phyloP scores from a whole-genome alignment of 2,329 filamentous ascomycete genomes.

The Stagonosporopsis cucurbitacearum region DNA sequence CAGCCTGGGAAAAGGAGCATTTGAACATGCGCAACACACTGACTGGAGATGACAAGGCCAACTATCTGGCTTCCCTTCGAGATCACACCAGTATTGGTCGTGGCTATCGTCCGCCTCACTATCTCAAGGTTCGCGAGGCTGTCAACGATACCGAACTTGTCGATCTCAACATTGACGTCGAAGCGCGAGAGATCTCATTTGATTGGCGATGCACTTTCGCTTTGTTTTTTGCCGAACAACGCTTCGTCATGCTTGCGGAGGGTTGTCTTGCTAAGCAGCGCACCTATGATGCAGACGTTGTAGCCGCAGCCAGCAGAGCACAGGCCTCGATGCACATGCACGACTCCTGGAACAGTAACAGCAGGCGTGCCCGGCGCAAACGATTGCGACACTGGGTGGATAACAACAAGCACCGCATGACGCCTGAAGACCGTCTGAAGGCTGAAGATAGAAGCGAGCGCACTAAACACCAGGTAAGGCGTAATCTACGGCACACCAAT shows the following conservation, averaged over 20 bases:
- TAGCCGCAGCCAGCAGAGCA: slow-evolving; percentile 4
- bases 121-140: slow-evolving; percentile 20
- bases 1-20: slow-evolving; percentile 24
- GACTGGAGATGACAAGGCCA: slow-evolving; percentile 5
- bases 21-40: slow-evolving; percentile 13
- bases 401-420: slow-evolving; percentile 24
- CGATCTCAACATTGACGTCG: slow-evolving; percentile 22
- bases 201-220: slow-evolving; percentile 25
- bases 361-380: slow-evolving; percentile 22
- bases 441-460: slow-evolving; percentile 16
- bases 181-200: slow-evolving; percentile 24
- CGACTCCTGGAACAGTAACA: slow-evolving; percentile 4
- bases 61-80: slow-evolving; percentile 14
- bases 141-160: slow-evolving; percentile 28
- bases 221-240: slow-evolving; percentile 24
- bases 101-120: slow-evolving; percentile 29
- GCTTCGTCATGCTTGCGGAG: slow-evolving; percentile 15
- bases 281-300: slow-evolving; percentile 20
- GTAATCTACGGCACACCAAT: slow-evolving; percentile 12
- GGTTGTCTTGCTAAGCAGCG: background rate
- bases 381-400: slow-evolving; percentile 21
- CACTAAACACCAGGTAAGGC: slow-evolving; percentile 12
- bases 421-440: slow-evolving; percentile 18
- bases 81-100: slow-evolving; percentile 25
- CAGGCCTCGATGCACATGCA: slow-evolving; percentile 1